phyloP scores from a whole-genome alignment of 176 grass and related monocot species.

The Raddia distichophylla region DNA sequence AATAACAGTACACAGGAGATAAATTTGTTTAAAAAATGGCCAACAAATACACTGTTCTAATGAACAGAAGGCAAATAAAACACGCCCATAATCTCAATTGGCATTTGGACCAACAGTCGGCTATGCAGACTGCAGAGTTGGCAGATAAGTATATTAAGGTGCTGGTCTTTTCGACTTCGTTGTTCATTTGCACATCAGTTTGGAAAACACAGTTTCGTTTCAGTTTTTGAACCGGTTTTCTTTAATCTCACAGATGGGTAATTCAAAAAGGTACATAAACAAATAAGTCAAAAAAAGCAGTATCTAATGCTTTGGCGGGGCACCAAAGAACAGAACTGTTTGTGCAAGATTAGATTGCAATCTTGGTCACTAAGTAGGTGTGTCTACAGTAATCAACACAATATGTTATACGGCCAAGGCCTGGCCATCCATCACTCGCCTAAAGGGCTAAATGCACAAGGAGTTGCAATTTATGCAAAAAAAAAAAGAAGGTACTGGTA shows the following conservation, averaged over 20 bases:
- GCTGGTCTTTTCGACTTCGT: too few species aligned
- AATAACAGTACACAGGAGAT: neutral
- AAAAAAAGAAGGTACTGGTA: constrained; percentile 24
- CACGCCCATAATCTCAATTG: neutral
- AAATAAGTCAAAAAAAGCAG: too few species aligned
- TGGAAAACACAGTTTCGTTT: too few species aligned
- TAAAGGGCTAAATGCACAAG: constrained; percentile 8
- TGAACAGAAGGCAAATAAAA: neutral
- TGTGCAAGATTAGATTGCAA: constrained; percentile 39
- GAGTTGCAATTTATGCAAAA: constrained; percentile 31
- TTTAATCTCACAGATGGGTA: too few species aligned
- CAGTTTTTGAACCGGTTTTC: too few species aligned
- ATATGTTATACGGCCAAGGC: constrained; percentile 30
- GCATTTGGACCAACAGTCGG: constrained; percentile 11
- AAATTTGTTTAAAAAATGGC: constrained; percentile 6
- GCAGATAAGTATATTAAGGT: constrained; percentile 38
- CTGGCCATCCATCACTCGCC: constrained; percentile 29
- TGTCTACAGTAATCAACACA: constrained; percentile 37
- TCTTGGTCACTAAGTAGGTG: constrained; percentile 25
- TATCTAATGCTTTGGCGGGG: neutral
- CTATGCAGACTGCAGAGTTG: constrained; percentile 18
- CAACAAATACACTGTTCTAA: neutral
- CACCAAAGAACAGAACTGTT: constrained; percentile 31
- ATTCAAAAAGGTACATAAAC: too few species aligned
- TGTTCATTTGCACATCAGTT: too few species aligned